Evolutionary conservation across 306 rosid species (phyloP), one percentile per base, ranked within the genome.

Genomic region (Pueraria montana): DNA sequence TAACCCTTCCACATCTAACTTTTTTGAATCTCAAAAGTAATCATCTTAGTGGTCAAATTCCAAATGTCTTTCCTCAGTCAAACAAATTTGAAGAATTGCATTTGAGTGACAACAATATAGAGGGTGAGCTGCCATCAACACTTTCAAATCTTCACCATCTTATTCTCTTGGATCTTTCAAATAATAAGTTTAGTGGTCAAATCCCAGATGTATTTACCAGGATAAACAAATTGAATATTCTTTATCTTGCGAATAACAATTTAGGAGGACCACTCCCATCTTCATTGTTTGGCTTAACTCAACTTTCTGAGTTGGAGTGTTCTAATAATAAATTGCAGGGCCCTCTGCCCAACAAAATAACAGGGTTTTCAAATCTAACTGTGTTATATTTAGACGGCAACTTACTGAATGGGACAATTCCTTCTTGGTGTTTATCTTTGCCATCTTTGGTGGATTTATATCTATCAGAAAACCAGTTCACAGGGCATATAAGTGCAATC

Each of bases 351-450:
- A 21, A 43, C 36, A 43, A 69, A 4, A 45, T 69, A 45, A 14
- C 40, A 2, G 48, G 72, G 12, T 24, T 70, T 45, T 24, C 58
- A 45, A 71, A 46, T 11, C 59, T 71, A 24, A 70, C 13, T 45
- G 0, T 0, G 0, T 70, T 70, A 11, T 0, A 0, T 0, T 14
- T 70, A 2, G 0, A 3, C 1, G 6, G 7, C 58, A 70, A 70
- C 23, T 11, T 62, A 14, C 43, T 72, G 0, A 49, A 49, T 27
- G 77, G n/a, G 17, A 26, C 63, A 49, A 48, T 81, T 23, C 88
- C 88, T 1, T 9, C 46, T 38, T 76, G 78, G 88, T 11, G 27
- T 38, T 80, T 42, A 12, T 63, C 64, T 40, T 75, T 85, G 38
- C 18, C 5, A 0, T 2, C 5, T 21, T 34, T 85, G 24, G 2